These are phyloP conservation scores for Schrenkiella parvula DNA, from an alignment of 345 rosid species.

Conservation along the genomic window DNA sequence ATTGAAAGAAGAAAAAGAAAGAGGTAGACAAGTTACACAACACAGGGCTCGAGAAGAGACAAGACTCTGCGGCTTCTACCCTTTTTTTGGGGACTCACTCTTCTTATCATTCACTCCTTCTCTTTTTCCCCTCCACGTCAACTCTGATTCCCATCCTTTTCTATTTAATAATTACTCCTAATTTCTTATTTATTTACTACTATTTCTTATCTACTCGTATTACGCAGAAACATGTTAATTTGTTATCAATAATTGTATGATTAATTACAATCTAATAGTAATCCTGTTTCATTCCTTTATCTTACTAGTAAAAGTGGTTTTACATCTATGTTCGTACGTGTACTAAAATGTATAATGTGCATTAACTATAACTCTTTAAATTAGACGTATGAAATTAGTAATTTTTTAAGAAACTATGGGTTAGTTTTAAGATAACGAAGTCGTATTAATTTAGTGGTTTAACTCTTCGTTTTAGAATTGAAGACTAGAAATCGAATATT, in stretches of 20 bases:
- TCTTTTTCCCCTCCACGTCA: slow-evolving; percentile 32
- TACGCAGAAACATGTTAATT: neutral
- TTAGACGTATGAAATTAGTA: neutral
- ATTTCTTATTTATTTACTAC: neutral
- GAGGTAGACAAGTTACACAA: slow-evolving; percentile 17
- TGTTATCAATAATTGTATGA: neutral
- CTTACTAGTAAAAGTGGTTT: neutral
- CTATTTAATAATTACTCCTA: neutral
- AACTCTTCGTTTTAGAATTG: neutral
- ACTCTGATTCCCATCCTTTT: slow-evolving; percentile 26
- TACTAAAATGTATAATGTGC: neutral
- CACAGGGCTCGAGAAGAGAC: slow-evolving; percentile 45
- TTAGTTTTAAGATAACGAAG: neutral
- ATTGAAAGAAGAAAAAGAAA: neutral
- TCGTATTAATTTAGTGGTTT: neutral
- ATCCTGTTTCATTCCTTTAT: neutral
- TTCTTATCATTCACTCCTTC: slow-evolving; percentile 36
- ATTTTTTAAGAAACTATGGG: neutral
- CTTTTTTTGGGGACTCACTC: slow-evolving; percentile 39
- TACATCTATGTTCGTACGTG: neutral
- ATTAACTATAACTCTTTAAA: neutral
- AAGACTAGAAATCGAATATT: neutral
- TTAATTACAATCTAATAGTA: neutral
- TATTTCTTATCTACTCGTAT: neutral
- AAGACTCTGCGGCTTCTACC: slow-evolving; percentile 31